Base-by-base conservation (phyloP, 192 early-diverging fungal genomes). In the Entrophospora sp. region DNA sequence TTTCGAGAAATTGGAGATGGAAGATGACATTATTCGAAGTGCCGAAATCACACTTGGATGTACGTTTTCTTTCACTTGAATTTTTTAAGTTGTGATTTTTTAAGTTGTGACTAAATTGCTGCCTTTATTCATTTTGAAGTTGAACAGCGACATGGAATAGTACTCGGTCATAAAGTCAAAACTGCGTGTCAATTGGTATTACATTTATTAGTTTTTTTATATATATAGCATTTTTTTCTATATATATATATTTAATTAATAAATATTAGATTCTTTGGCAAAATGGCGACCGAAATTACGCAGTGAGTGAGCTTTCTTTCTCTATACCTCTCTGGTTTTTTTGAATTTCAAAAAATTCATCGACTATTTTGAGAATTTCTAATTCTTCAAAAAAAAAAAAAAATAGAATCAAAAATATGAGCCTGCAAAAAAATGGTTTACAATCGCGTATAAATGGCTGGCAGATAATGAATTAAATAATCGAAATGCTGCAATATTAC, bases 101-200 rank as follows among this genome's bases (percentile, higher is more conserved):
- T 13, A 32, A 56, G 32, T 13, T 22, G 2, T 49, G 10, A 10
- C 1, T 32, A 32, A 56, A 22, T 12, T 18, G 14, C 9, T 52
- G 13, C 20, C 24, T 18, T 37, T 53, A 30, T 25, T 28, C 38
- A 9, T 20, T 30, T 5, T 52, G 8, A 12, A 65, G 63, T 43
- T 52, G 63, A 65, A 38, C 63, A 51, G 42, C 48, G 63, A 13
- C 35, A 65, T n/a, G 63, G 63, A 16, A 65, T 65, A 24, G 24
- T 53, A 25, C 34, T 65, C 53, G 24, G 36, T 8, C 45, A 53
- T 28, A 65, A 40, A 27, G 35, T 49, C 12, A 65, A 38, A 38
- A n/a, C 36, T 22, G 63, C 63, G 18, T 65, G 63, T 25, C 63
- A 65, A 38, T 25, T 65, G 35, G 63, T 65, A 51, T 40, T n/a